phyloP scores from a whole-genome alignment of 148 eudicot genomes.

The Vaccinium macrocarpon region DNA sequence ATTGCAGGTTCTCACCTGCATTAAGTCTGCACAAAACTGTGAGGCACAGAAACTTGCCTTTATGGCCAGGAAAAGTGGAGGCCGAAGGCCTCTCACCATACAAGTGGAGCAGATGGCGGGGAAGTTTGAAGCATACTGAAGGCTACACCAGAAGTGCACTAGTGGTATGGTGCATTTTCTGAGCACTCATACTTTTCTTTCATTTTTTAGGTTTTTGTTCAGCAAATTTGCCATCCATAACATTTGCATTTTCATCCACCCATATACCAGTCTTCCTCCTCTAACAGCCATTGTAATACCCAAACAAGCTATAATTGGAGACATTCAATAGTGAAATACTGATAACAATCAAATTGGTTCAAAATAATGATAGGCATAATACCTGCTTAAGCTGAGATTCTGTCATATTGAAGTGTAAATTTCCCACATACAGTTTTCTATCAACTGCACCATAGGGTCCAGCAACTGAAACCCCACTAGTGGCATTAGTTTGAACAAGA shows the following conservation, averaged over 20 bases:
- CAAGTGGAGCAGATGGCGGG: neutral
- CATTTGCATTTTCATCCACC: neutral
- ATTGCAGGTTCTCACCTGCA: neutral
- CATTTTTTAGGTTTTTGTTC: neutral
- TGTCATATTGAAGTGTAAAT: slow-evolving; percentile 95
- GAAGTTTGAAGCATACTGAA: neutral
- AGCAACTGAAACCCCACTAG: slow-evolving; percentile 58
- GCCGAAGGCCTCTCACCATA: neutral
- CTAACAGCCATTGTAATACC: neutral
- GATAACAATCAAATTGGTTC: too few species aligned
- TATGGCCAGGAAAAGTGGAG: neutral
- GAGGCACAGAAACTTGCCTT: neutral
- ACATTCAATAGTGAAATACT: neutral
- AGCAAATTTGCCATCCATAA: neutral
- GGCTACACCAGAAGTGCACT: neutral
- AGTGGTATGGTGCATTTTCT: neutral
- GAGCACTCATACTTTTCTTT: neutral
- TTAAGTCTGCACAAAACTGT: neutral
- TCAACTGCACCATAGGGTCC: slow-evolving; percentile 96
- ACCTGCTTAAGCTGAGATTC: slow-evolving; percentile 70
- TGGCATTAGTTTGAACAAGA: slow-evolving; percentile 84
- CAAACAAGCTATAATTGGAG: neutral
- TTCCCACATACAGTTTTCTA: slow-evolving; percentile 94
- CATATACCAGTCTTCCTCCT: neutral
- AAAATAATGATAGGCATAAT: neutral